Evolutionary conservation across 2,329 filamentous ascomycete genomes (phyloP).

Genomic region (Fusarium annulatum): DNA sequence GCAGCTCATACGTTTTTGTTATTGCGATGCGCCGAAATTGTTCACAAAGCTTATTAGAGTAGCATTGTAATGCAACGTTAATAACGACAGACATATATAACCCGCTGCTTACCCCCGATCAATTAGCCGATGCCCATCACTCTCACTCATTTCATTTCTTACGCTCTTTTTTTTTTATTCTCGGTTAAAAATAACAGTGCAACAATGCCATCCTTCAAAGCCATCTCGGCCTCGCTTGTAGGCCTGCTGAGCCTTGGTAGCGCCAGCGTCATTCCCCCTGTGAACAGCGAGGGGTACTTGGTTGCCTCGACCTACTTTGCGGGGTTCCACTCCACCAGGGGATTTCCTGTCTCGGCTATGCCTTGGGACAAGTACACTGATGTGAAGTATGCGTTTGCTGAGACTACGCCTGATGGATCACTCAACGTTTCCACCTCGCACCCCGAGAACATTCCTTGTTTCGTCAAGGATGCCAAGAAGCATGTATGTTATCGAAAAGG

Average conservation of each 20-base stretch:
- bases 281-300: neutral
- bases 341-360: constrained; percentile 34
- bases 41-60: neutral
- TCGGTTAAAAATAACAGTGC: neutral
- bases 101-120: neutral
- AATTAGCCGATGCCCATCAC: neutral
- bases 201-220: constrained; percentile 8
- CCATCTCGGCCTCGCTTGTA: constrained; percentile 22
- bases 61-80: constrained; percentile 3
- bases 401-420: constrained; percentile 25
- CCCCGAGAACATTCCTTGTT: constrained; percentile 23
- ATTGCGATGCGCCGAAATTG: neutral
- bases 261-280: neutral
- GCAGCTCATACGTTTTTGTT: neutral
- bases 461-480: constrained; percentile 31
- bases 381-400: constrained; percentile 39
- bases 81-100: constrained; percentile 4
- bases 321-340: constrained; percentile 34
- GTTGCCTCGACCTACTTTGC: constrained; percentile 40
- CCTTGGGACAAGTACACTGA: constrained; percentile 39
- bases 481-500: constrained; percentile 2
- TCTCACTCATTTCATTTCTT: neutral
- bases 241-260: constrained; percentile 21
- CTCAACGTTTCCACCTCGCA: constrained; percentile 23
- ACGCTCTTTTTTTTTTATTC: constrained; percentile 6